A percentile compares a stretch with the other conserved stretches of the same genome.
phyloP scores from a whole-genome alignment of 352 stramenopile species.

The Globisporangium irregulare region DNA sequence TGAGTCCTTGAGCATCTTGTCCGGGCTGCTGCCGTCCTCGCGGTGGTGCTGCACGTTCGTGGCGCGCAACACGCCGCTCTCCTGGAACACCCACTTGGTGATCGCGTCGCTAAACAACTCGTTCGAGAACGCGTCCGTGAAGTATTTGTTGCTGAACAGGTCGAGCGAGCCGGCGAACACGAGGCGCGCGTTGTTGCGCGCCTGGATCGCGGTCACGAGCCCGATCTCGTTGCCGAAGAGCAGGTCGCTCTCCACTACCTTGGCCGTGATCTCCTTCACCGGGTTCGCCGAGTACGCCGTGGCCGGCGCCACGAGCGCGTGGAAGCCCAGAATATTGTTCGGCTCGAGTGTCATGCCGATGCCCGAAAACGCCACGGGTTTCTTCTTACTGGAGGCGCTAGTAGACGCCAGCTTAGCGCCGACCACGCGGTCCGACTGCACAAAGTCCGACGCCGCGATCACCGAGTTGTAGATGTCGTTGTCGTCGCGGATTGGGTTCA shows the following conservation, averaged over 20 bases:
- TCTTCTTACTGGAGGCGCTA: constrained; percentile 43
- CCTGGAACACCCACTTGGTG: constrained; percentile 86
- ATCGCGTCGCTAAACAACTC: constrained; percentile 67
- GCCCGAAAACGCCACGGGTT: constrained; percentile 72
- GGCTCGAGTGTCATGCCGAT: constrained; percentile 82
- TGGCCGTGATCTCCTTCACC: constrained; percentile 65
- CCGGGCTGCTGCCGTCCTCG: constrained; percentile 73
- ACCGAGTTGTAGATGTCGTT: constrained; percentile 78
- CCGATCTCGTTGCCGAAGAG: constrained; percentile 76
- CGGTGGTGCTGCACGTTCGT: constrained; percentile 86
- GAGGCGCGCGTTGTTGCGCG: constrained; percentile 89
- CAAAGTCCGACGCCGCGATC: constrained; percentile 66
- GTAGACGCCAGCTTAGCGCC: constrained; percentile 36
- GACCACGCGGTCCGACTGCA: constrained; percentile 64
- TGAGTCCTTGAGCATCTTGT: constrained; percentile 89
- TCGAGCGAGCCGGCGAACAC: constrained; percentile 86
- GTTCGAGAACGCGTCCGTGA: constrained; percentile 70
- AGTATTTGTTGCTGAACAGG: constrained; percentile 88
- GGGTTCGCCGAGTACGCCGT: constrained; percentile 84
- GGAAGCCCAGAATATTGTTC: constrained; percentile 82
- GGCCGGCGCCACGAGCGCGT: constrained; percentile 66
- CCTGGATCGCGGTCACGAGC: constrained; percentile 84
- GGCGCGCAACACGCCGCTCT: constrained; percentile 84
- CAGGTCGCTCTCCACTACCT: constrained; percentile 58
- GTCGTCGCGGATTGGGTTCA: constrained; percentile 52